Evolutionary conservation across 2,329 filamentous ascomycete genomes (phyloP).

Genomic region (Aspergillus ruber): DNA sequence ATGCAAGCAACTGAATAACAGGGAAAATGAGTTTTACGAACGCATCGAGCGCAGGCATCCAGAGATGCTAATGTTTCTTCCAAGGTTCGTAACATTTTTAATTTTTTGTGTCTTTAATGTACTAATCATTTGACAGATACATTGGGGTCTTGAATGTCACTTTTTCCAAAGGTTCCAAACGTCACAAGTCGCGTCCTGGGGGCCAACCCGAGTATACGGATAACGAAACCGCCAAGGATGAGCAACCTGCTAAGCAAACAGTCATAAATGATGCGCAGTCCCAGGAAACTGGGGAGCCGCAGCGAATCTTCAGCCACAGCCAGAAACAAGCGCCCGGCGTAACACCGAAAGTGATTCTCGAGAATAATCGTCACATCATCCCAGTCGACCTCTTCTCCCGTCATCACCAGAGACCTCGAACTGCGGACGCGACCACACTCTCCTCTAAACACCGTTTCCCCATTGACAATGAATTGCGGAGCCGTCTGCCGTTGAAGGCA

Average conservation of each 20-base stretch:
- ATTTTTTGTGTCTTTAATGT: slow-evolving; percentile 3
- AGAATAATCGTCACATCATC: slow-evolving; percentile 90
- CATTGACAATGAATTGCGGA: slow-evolving; percentile 11
- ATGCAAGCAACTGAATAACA: slow-evolving; percentile 96
- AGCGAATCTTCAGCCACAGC: slow-evolving; percentile 54
- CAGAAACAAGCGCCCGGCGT: slow-evolving; percentile 71
- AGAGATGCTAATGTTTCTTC: slow-evolving; percentile 82
- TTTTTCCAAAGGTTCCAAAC: slow-evolving; percentile 75
- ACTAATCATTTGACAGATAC: slow-evolving; percentile 53
- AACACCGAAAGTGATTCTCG: slow-evolving; percentile 84
- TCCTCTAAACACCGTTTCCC: slow-evolving; percentile 14
- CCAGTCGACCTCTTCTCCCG: slow-evolving; percentile 73
- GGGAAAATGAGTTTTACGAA: slow-evolving; percentile 98
- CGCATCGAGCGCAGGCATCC: slow-evolving; percentile 87
- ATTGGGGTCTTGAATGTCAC: slow-evolving; percentile 96
- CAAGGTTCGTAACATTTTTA: slow-evolving; percentile 54
- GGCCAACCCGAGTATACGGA: slow-evolving; percentile 16
- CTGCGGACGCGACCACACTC: slow-evolving; percentile 23
- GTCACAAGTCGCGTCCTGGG: slow-evolving; percentile 40
- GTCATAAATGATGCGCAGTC: slow-evolving; percentile 9
- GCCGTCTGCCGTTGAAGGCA: slow-evolving; percentile 6
- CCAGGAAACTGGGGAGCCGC: slow-evolving; percentile 26
- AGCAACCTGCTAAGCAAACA: slow-evolving; percentile 8
- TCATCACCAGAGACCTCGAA: slow-evolving; percentile 38
- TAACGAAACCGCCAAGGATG: slow-evolving; percentile 4